Evolutionary conservation across 768 basidiomycete species (phyloP).

Genomic region (Naganishia kalamii): DNA sequence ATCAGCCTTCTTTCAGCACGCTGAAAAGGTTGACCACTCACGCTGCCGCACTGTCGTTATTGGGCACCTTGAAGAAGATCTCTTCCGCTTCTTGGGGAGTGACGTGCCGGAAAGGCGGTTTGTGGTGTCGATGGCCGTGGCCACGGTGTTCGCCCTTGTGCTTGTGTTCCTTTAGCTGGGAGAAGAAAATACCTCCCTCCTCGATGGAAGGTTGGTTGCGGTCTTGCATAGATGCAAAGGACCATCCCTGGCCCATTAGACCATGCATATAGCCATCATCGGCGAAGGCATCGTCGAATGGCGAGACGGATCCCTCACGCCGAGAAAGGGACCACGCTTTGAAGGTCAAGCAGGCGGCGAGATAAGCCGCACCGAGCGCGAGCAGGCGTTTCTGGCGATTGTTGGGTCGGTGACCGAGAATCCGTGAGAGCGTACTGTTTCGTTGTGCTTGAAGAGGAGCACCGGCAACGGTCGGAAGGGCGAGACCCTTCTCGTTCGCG

Average conservation of each 20-base stretch:
- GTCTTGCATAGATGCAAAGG: not conserved
- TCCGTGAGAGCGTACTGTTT: not conserved
- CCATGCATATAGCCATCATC: not conserved
- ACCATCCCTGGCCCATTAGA: constrained; percentile 7
- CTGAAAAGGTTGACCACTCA: constrained; percentile 22
- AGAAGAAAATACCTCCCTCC: not conserved
- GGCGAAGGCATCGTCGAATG: not conserved
- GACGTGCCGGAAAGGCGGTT: constrained; percentile 9
- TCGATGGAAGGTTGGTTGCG: not conserved
- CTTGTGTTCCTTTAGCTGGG: not conserved
- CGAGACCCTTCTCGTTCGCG: not conserved
- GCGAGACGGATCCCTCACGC: not conserved
- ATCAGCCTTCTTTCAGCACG: not conserved
- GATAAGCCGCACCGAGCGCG: not conserved
- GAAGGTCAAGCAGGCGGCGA: not conserved
- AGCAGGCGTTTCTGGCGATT: not conserved
- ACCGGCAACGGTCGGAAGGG: not conserved
- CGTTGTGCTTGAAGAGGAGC: not conserved
- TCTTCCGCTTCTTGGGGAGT: constrained; percentile 35
- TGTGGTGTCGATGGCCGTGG: constrained; percentile 12
- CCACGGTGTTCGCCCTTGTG: not conserved
- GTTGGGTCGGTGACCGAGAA: not conserved
- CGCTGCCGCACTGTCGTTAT: constrained; percentile 39
- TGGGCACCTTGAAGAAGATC: constrained; percentile 40
- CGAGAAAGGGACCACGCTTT: not conserved